Evolutionary conservation across 2,329 filamentous ascomycete species (phyloP), one percentile per base, ranked within the genome.

Genomic region (Fusarium nisikadoi): DNA sequence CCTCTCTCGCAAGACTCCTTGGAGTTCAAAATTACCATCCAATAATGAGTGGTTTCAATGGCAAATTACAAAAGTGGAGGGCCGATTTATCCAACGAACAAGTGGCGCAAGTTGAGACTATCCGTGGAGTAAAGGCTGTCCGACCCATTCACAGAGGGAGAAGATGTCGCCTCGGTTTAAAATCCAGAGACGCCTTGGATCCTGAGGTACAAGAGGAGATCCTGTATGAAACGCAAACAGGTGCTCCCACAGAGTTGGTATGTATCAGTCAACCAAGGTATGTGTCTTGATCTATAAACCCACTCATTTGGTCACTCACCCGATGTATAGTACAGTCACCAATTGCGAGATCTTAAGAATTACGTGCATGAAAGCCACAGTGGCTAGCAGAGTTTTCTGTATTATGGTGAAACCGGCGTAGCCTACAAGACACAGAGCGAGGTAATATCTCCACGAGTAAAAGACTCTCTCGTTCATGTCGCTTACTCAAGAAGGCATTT

Each of bases 221-320:
- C 0, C n/a, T 1, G 10, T 42, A 17, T 12, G 6, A 17, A 42
- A 17, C 41, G 1, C n/a, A 17, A 8, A 11, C 4, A 0, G n/a
- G 4, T 23, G n/a, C 41, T 23, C 41, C 41, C 10, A 42, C 41
- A 9, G n/a, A 23, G 41, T 23, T 23, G n/a, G n/a, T 42, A 23
- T 1, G 14, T 17, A n/a, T 42, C 8, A 42, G n/a, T 4, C 39
- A 23, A n/a, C n/a, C 39, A 11, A 41, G 39, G 13, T 41, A 41
- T 11, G n/a, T 16, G 13, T 16, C 39, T 41, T 41, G n/a, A 4
- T 8, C 5, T 20, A 31, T 31, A 13, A 11, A 3, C n/a, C 39
- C 39, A 16, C n/a, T 14, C n/a, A 9, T 23, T 3, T 23, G 39
- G 39, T 10, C 8, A 1, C 39, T 3, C 0, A 16, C 3, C n/a